phyloP scores from a whole-genome alignment of 345 rosid genomes.

The Eucalyptus cloeziana region DNA sequence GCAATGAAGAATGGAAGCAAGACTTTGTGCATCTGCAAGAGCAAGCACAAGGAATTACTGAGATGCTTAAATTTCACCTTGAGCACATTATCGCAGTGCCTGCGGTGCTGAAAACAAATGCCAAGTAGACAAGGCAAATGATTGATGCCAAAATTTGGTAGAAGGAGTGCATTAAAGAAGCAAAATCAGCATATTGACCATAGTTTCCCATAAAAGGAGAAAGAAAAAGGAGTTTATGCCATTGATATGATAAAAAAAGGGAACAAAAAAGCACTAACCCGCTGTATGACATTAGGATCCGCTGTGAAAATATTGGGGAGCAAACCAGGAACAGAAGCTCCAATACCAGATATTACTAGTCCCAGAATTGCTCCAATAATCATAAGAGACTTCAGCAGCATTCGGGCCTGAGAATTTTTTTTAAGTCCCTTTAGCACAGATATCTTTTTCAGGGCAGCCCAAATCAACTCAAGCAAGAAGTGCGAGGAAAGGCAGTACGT shows the following conservation, averaged over 20 bases:
- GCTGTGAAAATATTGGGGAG: conserved; percentile 38
- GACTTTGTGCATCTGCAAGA: conserved; percentile 36
- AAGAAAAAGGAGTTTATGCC: not conserved
- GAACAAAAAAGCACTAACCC: conserved; percentile 12
- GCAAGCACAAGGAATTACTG: not conserved
- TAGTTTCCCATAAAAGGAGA: not conserved
- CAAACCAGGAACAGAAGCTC: conserved; percentile 36
- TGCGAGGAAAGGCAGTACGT: not conserved
- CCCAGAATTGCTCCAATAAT: conserved; percentile 33
- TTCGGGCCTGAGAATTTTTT: conserved; percentile 25
- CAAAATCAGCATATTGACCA: not conserved
- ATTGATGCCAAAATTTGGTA: not conserved
- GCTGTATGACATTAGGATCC: conserved; percentile 18
- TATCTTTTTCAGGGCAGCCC: not conserved
- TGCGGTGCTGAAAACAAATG: not conserved
- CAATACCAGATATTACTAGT: conserved; percentile 15
- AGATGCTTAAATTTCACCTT: not conserved
- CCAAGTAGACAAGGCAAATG: not conserved
- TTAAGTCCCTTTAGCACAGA: not conserved
- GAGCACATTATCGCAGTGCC: not conserved
- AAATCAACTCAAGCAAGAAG: not conserved
- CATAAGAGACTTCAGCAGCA: conserved; percentile 37
- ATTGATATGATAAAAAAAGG: not conserved
- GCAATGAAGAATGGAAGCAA: conserved; percentile 25
- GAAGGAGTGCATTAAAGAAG: not conserved